phyloP scores from a whole-genome alignment of 495 filamentous ascomycete species.

The Aspergillus mulundensis region DNA sequence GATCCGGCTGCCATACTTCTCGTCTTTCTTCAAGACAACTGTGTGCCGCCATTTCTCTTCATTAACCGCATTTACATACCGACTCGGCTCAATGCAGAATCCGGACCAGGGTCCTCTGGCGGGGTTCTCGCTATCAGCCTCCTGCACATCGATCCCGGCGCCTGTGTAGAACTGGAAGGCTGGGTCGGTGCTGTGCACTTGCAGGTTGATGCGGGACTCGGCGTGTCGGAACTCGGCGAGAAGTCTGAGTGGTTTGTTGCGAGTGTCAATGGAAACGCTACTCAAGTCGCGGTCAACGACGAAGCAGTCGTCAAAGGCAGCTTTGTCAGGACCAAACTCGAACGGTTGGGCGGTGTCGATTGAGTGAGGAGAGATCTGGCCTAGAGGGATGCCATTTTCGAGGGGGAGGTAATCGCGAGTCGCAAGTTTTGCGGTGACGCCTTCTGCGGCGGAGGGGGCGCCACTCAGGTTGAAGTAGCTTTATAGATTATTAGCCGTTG shows the following conservation, averaged over 20 bases:
- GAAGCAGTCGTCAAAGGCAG: slow-evolving; percentile 89
- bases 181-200: slow-evolving; percentile 84
- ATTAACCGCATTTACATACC: slow-evolving; percentile 86
- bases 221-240: slow-evolving; percentile 69
- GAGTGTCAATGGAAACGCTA: slow-evolving; percentile 73
- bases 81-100: slow-evolving; percentile 86
- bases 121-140: slow-evolving; percentile 54
- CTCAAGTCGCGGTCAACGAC: slow-evolving; percentile 61
- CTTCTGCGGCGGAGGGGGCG: slow-evolving; percentile 59
- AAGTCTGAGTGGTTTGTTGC: slow-evolving; percentile 55
- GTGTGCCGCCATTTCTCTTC: slow-evolving; percentile 71
- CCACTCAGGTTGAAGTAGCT: slow-evolving; percentile 90
- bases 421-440: slow-evolving; percentile 66
- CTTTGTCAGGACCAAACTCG: slow-evolving; percentile 59
- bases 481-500: slow-evolving; percentile 1
- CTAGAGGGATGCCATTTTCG: slow-evolving; percentile 63
- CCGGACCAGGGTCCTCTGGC: slow-evolving; percentile 63
- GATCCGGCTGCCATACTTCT: slow-evolving; percentile 72
- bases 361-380: slow-evolving; percentile 47
- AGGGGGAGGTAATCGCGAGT: slow-evolving; percentile 73
- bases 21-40: slow-evolving; percentile 73
- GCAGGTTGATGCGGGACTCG: slow-evolving; percentile 67
- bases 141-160: slow-evolving; percentile 73
- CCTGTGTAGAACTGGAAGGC: slow-evolving; percentile 97
- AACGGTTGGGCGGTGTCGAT: slow-evolving; percentile 57